Evolutionary conservation across 2,329 filamentous ascomycete genomes (phyloP), one percentile per base, ranked within the genome.

Genomic region (Aspergillus quadrilineatus): DNA sequence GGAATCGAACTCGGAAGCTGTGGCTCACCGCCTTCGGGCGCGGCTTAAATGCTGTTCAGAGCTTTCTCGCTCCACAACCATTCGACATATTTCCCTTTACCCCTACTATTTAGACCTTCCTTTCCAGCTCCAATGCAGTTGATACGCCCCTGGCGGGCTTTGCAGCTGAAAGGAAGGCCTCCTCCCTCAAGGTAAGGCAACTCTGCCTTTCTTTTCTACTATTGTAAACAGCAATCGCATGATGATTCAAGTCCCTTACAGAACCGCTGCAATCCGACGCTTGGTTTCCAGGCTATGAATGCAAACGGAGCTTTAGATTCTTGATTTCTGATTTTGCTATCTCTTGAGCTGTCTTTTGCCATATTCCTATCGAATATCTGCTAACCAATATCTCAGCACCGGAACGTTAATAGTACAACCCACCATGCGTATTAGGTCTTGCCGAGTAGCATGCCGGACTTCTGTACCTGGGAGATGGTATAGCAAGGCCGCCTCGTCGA

Each of bases 191-290:
- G 72, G 77, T 79, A 73, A 67, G 72, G 63, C 60, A 29, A 50
- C 56, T 46, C 26, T 42, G 43, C 55, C 34, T 29, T 58, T 32
- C 47, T n/a, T 60, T 52, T 47, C 54, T 47, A 9, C n/a, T n/a
- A 10, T 22, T 6, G 22, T 26, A 34, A 14, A 36, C 48, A 32
- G 5, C 55, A 44, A 48, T 64, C 60, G 56, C 51, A 73, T 76
- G 77, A 80, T 78, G 77, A 79, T 70, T 71, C 69, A 70, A 59
- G 65, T 66, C 67, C 60, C 62, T 70, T 73, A 70, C 77, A 86
- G 84, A 87, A 87, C 85, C 85, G 85, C 85, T 87, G 85, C 84
- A 83, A 82, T 53, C 82, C 85, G 83, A 86, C 79, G 77, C 76
- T 77, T 70, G 69, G 54, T 44, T 67, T 56, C 63, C 73, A 72